Base-by-base conservation (phyloP, 2,329 filamentous ascomycete species). In the Claviceps cyperi region DNA sequence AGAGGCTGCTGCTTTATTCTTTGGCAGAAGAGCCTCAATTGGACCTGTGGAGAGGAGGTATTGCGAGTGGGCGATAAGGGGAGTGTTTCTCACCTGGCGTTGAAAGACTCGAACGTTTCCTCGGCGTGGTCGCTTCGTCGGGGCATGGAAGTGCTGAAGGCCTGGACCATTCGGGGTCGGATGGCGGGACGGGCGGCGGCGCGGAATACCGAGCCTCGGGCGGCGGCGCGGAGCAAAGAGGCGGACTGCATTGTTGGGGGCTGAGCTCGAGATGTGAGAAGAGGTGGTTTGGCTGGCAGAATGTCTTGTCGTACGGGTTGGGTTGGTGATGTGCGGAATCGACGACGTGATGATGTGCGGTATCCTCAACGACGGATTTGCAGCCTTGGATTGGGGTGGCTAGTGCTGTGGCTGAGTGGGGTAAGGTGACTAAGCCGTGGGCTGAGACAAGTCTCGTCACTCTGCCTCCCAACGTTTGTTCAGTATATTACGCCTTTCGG, bases 21-120 rank as follows among this genome's bases (percentile, higher is more conserved):
- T 32, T 5, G 22, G 11, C 43, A 22, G 9, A n/a, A 32, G 43
- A 17, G 21, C 24, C 5, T 11, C 22, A 32, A 32, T 32, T 45
- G 15, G n/a, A n/a, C 38, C 24, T n/a, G 24, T 19, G 15, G 14
- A 7, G 24, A 45, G 15, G 14, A 28, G 15, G 9, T 21, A 24
- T 19, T 35, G 14, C 3, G 43, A 46, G 15, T 4, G 5, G 28
- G 28, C 24, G 17, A 43, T 36, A 46, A 46, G 14, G 14, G 45
- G 38, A 14, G 24, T 46, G 13, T 35, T 63, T 63, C 77, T 72
- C 86, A 98, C 92, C 92, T 90, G 63, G 89, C 85, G 72, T 86
- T 89, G 73, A 98, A 98, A 76, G 97, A 90, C 77, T 98, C 92
- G 63, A 95, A 98, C 64, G 86, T 94, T 82, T 98, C 92, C 72